Conservation (phyloP, 352 stramenopile species). For the Phytophthora ohioensis region DNA sequence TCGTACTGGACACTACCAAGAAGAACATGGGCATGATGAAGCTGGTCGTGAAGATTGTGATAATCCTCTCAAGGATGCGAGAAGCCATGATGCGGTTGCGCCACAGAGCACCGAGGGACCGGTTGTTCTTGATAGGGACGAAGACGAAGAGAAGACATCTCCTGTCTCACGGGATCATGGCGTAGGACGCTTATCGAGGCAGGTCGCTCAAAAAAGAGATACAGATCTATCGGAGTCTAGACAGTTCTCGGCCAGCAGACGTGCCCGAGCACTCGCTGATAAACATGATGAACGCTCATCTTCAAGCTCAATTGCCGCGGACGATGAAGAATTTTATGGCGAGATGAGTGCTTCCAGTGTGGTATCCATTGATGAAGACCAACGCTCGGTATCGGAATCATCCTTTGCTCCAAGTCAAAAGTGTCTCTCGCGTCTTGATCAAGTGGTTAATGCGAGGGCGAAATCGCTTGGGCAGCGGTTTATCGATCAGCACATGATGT, state of each 20-base stretch:
- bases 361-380: slow-evolving; percentile 10
- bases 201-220: not conserved
- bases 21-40: slow-evolving; percentile 10
- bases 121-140: not conserved
- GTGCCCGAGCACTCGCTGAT: slow-evolving; percentile 3
- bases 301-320: not conserved
- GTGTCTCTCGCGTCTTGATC: slow-evolving; percentile 25
- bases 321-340: slow-evolving; percentile 6
- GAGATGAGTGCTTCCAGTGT: not conserved
- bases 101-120: slow-evolving; percentile 1
- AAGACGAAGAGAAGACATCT: not conserved
- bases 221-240: not conserved
- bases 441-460: slow-evolving; percentile 25
- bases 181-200: not conserved
- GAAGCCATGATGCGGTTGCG: not conserved
- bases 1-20: not conserved
- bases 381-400: slow-evolving; percentile 22
- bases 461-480: slow-evolving; percentile 30
- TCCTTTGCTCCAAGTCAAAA: slow-evolving; percentile 35
- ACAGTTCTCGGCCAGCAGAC: not conserved
- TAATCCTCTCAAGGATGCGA: not conserved
- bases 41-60: slow-evolving; percentile 8
- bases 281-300: slow-evolving; percentile 4
- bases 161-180: not conserved
- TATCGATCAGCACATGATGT: slow-evolving; percentile 36